phyloP scores from a whole-genome alignment of 768 basidiomycete species.

The Rhizopogon vesiculosus region DNA sequence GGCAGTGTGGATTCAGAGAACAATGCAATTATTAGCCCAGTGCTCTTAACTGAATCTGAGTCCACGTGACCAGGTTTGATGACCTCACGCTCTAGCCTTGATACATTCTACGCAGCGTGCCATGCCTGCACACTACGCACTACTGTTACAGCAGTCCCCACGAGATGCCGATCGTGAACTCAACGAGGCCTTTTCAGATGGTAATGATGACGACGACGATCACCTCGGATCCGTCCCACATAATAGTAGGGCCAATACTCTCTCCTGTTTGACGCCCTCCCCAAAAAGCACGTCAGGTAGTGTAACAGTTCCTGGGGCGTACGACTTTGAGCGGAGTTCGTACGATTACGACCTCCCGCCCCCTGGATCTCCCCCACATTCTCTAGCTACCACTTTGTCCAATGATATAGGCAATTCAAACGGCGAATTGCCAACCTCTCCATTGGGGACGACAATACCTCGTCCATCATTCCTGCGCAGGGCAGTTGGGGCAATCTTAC shows the following conservation, averaged over 20 bases:
- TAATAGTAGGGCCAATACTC: slow-evolving; percentile 15
- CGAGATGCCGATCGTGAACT: slow-evolving; percentile 55
- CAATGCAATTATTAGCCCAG: no score
- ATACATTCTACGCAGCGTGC: not conserved
- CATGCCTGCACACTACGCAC: slow-evolving; percentile 51
- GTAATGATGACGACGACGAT: slow-evolving; percentile 30
- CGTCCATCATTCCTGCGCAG: slow-evolving; percentile 53
- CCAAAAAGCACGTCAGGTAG: slow-evolving; percentile 3
- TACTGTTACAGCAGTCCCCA: slow-evolving; percentile 43
- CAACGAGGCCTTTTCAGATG: slow-evolving; percentile 70
- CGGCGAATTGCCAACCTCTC: slow-evolving; percentile 51
- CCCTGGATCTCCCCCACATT: slow-evolving; percentile 72
- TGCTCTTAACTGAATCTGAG: no score
- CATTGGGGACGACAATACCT: slow-evolving; percentile 28
- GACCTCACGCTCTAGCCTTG: not conserved
- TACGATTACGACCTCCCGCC: slow-evolving; percentile 63
- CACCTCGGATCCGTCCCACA: slow-evolving; percentile 30
- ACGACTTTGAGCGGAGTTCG: slow-evolving; percentile 78
- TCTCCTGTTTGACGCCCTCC: slow-evolving; percentile 5
- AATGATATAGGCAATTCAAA: slow-evolving; percentile 74
- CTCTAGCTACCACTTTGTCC: slow-evolving; percentile 52
- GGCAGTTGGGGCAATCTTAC: slow-evolving; percentile 53
- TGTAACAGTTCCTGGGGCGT: slow-evolving; percentile 35
- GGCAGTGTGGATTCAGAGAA: no score
- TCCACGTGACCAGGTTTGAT: no score